These are phyloP conservation scores for Basipetospora chlamydospora DNA, from an alignment of 2,329 filamentous ascomycete genomes.

Conservation along the genomic window DNA sequence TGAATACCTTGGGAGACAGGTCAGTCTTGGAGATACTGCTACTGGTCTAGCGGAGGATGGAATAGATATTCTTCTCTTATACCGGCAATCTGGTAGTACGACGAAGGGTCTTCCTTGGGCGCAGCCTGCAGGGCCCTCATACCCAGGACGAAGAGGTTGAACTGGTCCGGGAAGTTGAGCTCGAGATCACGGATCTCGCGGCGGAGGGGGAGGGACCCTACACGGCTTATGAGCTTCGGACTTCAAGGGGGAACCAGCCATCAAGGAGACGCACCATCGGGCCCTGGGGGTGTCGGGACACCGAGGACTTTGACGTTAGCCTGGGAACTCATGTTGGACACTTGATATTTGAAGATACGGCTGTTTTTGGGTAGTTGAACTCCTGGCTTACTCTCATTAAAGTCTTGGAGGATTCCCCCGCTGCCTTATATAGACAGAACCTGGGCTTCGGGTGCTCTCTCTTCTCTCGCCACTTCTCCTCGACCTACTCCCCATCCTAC, in stretches of 20 bases:
- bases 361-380: too few species aligned
- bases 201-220: constrained; percentile 22
- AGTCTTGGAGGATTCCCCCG: too few species aligned
- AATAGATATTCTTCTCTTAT: too few species aligned
- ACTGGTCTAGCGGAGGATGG: too few species aligned
- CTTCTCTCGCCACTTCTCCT: too few species aligned
- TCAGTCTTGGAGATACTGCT: too few species aligned
- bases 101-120: constrained; percentile 48
- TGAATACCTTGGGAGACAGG: constrained; percentile 67
- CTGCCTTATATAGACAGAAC: too few species aligned
- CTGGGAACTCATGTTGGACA: constrained; percentile 1
- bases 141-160: constrained; percentile 65
- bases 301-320: constrained; percentile 1
- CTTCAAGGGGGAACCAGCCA: neutral
- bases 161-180: constrained; percentile 43
- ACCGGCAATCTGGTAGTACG: constrained; percentile 71
- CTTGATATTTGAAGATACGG: neutral
- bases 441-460: too few species aligned
- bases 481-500: too few species aligned
- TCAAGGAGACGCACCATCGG: neutral
- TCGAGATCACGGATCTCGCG: constrained; percentile 55
- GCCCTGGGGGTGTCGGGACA: neutral
- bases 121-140: constrained; percentile 57
- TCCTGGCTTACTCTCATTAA: too few species aligned
- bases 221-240: neutral